phyloP scores from a whole-genome alignment of 2,329 filamentous ascomycete genomes.

The Penicillium sp. region DNA sequence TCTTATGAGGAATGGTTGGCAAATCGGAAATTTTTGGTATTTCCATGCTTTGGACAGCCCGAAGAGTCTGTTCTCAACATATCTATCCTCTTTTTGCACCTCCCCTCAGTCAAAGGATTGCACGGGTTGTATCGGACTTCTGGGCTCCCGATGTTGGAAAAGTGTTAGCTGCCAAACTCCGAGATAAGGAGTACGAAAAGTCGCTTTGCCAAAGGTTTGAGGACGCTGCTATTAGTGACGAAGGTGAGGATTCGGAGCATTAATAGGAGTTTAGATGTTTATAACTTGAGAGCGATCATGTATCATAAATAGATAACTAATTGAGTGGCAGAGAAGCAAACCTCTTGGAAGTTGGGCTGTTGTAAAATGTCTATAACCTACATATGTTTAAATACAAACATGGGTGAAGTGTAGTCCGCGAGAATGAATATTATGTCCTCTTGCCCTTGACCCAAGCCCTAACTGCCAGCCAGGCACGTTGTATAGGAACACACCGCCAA shows the following conservation, averaged over 20 bases:
- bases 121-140: conserved; percentile 14
- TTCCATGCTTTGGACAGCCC: conserved; percentile 28
- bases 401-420: neutral
- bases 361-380: too few relatives aligned
- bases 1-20: conserved; percentile 27
- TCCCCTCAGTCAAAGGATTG: conserved; percentile 3
- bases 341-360: neutral
- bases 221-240: neutral
- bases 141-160: conserved; percentile 14
- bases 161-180: conserved; percentile 16
- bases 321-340: neutral
- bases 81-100: conserved; percentile 22
- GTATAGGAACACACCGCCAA: neutral
- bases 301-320: neutral
- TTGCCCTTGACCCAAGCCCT: neutral
- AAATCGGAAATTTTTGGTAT: conserved; percentile 30
- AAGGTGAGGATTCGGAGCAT: neutral
- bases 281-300: neutral
- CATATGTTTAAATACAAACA: neutral
- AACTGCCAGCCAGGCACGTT: neutral
- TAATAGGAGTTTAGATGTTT: too few relatives aligned
- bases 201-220: conserved; percentile 16
- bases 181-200: conserved; percentile 22
- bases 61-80: conserved; percentile 26
- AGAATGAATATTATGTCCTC: neutral